Evolutionary conservation across 2,329 filamentous ascomycete genomes (phyloP).

Genomic region (Cercospora sesami): DNA sequence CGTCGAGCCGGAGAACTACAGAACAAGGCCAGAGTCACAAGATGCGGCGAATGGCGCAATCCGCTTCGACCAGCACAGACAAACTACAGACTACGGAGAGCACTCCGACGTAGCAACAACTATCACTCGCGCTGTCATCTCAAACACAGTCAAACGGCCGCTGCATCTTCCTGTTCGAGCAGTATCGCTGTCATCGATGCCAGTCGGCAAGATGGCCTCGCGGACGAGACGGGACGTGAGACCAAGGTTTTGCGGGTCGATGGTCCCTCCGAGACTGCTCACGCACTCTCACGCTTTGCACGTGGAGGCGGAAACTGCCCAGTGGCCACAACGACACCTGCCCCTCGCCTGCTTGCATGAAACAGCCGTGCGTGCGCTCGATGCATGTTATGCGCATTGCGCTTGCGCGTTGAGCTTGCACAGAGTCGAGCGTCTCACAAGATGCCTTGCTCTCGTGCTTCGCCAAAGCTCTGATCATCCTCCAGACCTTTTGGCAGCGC

Average conservation of each 20-base stretch:
- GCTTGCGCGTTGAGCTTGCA: not conserved
- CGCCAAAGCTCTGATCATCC: not conserved
- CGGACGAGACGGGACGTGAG: not conserved
- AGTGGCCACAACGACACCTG: not conserved
- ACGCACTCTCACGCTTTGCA: not conserved
- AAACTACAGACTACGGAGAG: not conserved
- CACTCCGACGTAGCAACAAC: not conserved
- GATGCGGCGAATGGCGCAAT: slow-evolving; percentile 4
- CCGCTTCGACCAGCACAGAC: not conserved
- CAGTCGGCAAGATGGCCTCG: not conserved
- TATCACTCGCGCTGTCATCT: not conserved
- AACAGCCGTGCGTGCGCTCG: not conserved
- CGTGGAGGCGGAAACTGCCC: not conserved
- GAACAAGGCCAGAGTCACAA: not conserved
- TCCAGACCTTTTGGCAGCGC: slow-evolving; percentile 11
- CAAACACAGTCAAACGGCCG: not conserved
- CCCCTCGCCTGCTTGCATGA: not conserved
- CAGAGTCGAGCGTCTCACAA: not conserved
- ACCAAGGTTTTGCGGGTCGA: not conserved
- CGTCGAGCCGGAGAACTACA: not conserved
- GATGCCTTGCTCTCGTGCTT: slow-evolving; percentile 8
- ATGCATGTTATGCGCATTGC: not conserved
- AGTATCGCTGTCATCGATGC: not conserved
- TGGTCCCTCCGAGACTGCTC: not conserved
- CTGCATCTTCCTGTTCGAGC: not conserved